Percentiles rank a stretch among this genome's conserved stretches.
These are phyloP conservation scores for Venturia carpophila DNA, from an alignment of 2,329 filamentous ascomycete species.

Conservation along the genomic window DNA sequence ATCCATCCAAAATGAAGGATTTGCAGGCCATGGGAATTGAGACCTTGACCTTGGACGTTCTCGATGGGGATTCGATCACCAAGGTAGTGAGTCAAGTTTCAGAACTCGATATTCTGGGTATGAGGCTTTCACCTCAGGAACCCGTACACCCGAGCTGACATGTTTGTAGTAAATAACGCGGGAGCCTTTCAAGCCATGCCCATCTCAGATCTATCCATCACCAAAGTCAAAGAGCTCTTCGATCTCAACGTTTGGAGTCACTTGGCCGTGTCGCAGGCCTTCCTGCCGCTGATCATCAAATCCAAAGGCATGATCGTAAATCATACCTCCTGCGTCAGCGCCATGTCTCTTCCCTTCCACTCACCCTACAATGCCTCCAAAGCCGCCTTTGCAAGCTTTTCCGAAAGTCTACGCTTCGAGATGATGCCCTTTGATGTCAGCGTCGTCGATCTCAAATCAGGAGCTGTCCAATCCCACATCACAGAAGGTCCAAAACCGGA, in stretches of 20 bases:
- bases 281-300: conserved; percentile 45
- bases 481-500: conserved; percentile 36
- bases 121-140: not conserved
- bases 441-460: conserved; percentile 46
- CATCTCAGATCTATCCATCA: conserved; percentile 46
- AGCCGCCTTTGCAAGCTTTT: conserved; percentile 51
- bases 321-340: conserved; percentile 29
- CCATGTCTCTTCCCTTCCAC: conserved; percentile 27
- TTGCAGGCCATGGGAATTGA: conserved; percentile 24
- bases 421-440: conserved; percentile 43
- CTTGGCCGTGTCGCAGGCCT: conserved; percentile 48
- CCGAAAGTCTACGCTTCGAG: conserved; percentile 51
- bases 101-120: conserved; percentile 18
- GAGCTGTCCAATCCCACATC: conserved; percentile 53
- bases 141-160: not conserved
- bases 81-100: not conserved
- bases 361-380: conserved; percentile 51
- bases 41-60: conserved; percentile 29
- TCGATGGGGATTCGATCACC: conserved; percentile 26
- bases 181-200: conserved; percentile 49
- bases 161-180: conserved; percentile 50
- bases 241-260: conserved; percentile 45
- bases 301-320: conserved; percentile 39
- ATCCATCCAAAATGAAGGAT: conserved; percentile 28
- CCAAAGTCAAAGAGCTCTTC: conserved; percentile 41